phyloP scores from a whole-genome alignment of 352 stramenopile genomes.

The Phytophthora pinifolia region DNA sequence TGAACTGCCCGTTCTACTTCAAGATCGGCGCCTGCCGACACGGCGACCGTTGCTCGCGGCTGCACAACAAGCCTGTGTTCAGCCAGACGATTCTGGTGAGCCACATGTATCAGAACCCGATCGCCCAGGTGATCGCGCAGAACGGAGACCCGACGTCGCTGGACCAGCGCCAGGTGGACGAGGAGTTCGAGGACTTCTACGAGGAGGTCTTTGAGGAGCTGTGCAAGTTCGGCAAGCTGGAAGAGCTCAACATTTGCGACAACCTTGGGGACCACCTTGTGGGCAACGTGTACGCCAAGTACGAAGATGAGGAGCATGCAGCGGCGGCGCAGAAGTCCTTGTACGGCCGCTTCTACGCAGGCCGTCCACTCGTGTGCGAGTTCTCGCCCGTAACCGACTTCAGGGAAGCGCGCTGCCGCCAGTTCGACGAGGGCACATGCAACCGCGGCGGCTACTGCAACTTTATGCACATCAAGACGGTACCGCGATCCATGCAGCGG shows the following conservation, averaged over 20 bases:
- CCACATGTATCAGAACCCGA: slow-evolving; percentile 98
- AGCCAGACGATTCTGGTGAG: slow-evolving; percentile 98
- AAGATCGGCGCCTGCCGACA: slow-evolving; percentile 99
- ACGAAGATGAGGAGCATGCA: slow-evolving; percentile 98
- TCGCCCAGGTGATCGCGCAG: slow-evolving; percentile 87
- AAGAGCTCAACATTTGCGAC: slow-evolving; percentile 99
- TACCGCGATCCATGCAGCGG: slow-evolving; percentile 78
- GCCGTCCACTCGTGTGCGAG: slow-evolving; percentile 94
- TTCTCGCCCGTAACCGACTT: slow-evolving; percentile 99
- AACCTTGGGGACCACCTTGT: slow-evolving; percentile 99
- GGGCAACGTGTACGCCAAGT: slow-evolving; percentile 99
- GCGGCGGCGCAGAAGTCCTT: slow-evolving; percentile 95
- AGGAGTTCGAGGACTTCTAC: slow-evolving; percentile 97
- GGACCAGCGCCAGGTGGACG: slow-evolving; percentile 91
- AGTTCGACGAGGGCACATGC: slow-evolving; percentile 99
- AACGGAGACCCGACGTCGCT: slow-evolving; percentile 83
- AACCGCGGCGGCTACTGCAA: slow-evolving; percentile 98
- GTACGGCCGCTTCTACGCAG: slow-evolving; percentile 97
- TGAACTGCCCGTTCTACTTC: slow-evolving; percentile 99
- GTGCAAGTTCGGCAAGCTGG: slow-evolving; percentile 97
- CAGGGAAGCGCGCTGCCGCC: slow-evolving; percentile 95
- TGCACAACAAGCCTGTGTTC: slow-evolving; percentile 99
- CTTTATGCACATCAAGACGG: slow-evolving; percentile 99
- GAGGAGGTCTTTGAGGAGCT: slow-evolving; percentile 98
- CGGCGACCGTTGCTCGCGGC: slow-evolving; percentile 96